A percentile compares a stretch with the other conserved stretches of the same genome.
phyloP scores from a whole-genome alignment of 1,139 yeast genomes.

The Taphrina communis region DNA sequence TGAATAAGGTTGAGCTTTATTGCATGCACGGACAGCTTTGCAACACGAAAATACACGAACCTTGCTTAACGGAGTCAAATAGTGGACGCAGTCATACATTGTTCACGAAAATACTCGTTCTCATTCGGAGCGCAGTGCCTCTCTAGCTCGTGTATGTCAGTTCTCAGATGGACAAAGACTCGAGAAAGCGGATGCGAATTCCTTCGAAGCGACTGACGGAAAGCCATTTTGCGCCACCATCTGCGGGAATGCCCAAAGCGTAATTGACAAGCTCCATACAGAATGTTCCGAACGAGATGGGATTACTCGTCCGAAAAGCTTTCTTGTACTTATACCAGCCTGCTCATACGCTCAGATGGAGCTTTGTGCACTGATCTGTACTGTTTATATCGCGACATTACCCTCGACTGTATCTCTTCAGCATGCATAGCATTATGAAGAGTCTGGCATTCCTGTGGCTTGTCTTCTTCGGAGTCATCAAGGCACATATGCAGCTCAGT shows the following conservation, averaged over 20 bases:
- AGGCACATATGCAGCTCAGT: slow-evolving; percentile 20
- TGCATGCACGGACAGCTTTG: neutral
- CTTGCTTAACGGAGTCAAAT: too few species aligned
- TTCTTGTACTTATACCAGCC: neutral
- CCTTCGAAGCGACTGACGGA: slow-evolving; percentile 1
- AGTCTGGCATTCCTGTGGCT: slow-evolving; percentile 3
- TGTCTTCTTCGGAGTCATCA: neutral
- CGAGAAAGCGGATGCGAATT: neutral
- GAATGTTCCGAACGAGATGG: slow-evolving; percentile 2
- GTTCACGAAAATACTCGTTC: too few species aligned
- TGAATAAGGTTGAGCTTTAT: neutral
- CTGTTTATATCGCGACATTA: too few species aligned
- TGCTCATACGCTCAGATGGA: too few species aligned
- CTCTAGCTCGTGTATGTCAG: too few species aligned
- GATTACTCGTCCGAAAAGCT: neutral
- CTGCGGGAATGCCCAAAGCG: slow-evolving; percentile 15
- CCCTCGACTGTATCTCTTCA: too few species aligned
- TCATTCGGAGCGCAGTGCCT: too few species aligned
- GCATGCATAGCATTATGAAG: neutral
- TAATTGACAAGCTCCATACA: slow-evolving; percentile 1
- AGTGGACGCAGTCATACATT: too few species aligned
- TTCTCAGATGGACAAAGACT: too few species aligned
- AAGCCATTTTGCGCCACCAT: slow-evolving; percentile 10
- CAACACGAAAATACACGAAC: too few species aligned
- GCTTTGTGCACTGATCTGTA: too few species aligned